Conservation (phyloP, 2,329 filamentous ascomycete species). For the Fusarium poae region DNA sequence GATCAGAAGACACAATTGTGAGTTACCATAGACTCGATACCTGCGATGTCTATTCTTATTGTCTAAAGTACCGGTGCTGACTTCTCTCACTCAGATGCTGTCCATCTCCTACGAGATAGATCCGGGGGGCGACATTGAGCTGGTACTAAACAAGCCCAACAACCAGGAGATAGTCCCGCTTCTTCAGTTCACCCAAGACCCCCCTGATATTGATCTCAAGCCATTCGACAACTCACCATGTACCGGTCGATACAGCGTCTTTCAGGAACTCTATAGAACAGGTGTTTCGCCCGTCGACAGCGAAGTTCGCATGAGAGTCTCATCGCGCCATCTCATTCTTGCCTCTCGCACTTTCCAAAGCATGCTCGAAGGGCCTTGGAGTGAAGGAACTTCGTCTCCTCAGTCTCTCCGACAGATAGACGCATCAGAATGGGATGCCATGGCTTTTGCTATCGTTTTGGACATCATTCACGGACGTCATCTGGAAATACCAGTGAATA, state of each 20-base stretch:
- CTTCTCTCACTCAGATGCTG: background rate
- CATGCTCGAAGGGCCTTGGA: constrained; percentile 10
- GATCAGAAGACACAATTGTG: no score
- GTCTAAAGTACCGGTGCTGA: no score
- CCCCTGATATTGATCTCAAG: accelerated
- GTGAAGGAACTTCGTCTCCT: background rate
- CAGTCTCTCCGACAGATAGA: background rate
- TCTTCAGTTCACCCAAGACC: background rate
- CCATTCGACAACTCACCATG: background rate
- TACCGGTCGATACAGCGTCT: background rate
- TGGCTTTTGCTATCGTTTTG: background rate
- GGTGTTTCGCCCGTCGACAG: background rate
- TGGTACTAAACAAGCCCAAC: background rate
- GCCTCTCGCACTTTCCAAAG: background rate
- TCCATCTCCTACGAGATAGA: background rate
- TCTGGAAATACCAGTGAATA: accelerated
- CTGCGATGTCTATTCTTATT: no score
- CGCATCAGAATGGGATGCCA: constrained; percentile 5
- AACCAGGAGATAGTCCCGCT: background rate
- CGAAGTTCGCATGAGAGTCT: background rate
- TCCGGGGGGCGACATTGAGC: background rate
- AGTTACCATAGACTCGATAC: no score
- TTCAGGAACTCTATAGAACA: background rate
- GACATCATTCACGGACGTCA: constrained; percentile 5
- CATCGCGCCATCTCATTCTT: background rate